Evolutionary conservation across 2,329 filamentous ascomycete species (phyloP).

Genomic region (Fusarium sp.): DNA sequence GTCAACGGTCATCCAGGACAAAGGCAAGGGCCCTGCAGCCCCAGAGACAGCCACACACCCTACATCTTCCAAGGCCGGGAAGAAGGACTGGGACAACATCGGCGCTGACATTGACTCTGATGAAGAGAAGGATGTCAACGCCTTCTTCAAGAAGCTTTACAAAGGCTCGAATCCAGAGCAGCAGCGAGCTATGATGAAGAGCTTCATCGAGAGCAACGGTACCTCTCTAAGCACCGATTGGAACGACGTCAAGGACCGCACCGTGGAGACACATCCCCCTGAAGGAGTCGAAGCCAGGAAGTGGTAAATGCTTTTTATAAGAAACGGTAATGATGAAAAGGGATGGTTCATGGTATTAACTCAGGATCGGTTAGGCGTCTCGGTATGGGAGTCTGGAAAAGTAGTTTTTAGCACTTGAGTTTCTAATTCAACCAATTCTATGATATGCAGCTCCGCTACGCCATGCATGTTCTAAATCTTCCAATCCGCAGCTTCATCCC

Average conservation of each 20-base stretch:
- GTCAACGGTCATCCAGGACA: constrained; percentile 1
- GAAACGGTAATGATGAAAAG: not conserved
- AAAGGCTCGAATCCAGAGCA: constrained; percentile 80
- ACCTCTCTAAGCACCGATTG: constrained; percentile 94
- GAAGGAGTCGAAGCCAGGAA: constrained; percentile 82
- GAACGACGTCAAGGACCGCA: constrained; percentile 79
- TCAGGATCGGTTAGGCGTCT: constrained; percentile 29
- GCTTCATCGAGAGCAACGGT: constrained; percentile 91
- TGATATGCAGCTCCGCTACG: constrained; percentile 15
- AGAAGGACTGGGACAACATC: constrained; percentile 93
- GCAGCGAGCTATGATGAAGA: constrained; percentile 96
- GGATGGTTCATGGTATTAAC: constrained; percentile 15
- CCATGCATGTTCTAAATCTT: constrained; percentile 5
- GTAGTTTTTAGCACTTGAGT: constrained; percentile 2
- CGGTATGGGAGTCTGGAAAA: constrained; percentile 25
- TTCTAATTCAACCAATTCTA: constrained; percentile 1
- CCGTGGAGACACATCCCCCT: constrained; percentile 77
- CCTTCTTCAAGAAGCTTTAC: constrained; percentile 93
- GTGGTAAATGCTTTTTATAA: constrained; percentile 55
- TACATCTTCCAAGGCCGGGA: constrained; percentile 83
- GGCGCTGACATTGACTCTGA: constrained; percentile 66
- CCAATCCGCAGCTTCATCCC: too few species aligned
- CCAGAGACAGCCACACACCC: constrained; percentile 70
- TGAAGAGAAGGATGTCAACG: constrained; percentile 72
- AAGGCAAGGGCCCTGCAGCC: constrained; percentile 14